These are phyloP conservation scores for Hanseniaspora gamundiae DNA, from an alignment of 1,139 yeast species.

Conservation along the genomic window DNA sequence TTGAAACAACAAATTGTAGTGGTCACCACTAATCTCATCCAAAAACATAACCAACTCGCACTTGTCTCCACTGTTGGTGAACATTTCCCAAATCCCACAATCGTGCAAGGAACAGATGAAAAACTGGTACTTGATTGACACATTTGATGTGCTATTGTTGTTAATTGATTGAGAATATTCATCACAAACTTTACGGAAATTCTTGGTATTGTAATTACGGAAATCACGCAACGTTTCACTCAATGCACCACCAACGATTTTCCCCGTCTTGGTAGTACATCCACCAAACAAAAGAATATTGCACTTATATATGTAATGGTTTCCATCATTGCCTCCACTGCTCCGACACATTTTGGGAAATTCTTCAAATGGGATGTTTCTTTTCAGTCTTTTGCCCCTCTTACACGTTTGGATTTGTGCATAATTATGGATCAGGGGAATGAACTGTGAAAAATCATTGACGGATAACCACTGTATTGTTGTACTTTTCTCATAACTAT, in stretches of 20 bases:
- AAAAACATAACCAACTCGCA: slow-evolving; percentile 1
- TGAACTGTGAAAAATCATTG: not conserved
- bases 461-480: not conserved
- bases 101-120: not conserved
- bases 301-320: not conserved
- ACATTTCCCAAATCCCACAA: slow-evolving; percentile 2
- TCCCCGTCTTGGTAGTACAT: not conserved
- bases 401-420: not conserved
- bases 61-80: not conserved
- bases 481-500: not conserved
- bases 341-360: not conserved
- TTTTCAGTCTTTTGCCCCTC: not conserved
- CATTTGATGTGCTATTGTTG: not conserved
- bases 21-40: not conserved
- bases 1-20: not conserved
- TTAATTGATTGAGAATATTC: not conserved
- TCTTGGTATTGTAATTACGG: not conserved
- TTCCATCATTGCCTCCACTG: not conserved
- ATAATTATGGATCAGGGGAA: not conserved
- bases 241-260: not conserved
- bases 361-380: not conserved
- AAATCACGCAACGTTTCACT: not conserved
- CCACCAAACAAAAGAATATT: not conserved
- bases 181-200: not conserved
- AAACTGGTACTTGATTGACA: not conserved